Evolutionary conservation across 208 protist genomes (phyloP), one percentile per base, ranked within the genome.

Genomic region (Trypanosoma conorhini): DNA sequence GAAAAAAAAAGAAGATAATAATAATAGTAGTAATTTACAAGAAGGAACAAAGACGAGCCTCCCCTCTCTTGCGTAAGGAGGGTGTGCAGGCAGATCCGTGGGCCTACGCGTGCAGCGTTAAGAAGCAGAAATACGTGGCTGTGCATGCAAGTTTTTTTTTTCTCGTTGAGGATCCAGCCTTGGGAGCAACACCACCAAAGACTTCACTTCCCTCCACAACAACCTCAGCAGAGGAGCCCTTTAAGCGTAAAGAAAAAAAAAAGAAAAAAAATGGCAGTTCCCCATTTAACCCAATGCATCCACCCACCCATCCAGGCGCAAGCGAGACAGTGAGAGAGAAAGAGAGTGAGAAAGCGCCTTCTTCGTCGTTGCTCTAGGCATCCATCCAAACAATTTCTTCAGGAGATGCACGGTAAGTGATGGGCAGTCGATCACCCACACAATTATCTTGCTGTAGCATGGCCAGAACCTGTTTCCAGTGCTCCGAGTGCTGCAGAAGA

Each of bases 401-500:
- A 19, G 85, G 78, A 28, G 35, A 63, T 30, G 62, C 54, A 21
- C 79, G 72, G 55, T 60, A 77, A 19, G 86, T 96, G 50, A 96
- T 81, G 26, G 91, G 91, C 0, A 96, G 80, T 8, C 67, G 33
- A 40, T 88, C 80, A 35, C 88, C 88, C 28, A 96, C 86, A 58
- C 84, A 83, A 30, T 80, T 24, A 10, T 83, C 74, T 26, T 65
- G 57, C 35, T 80, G 67, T n/a, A 97, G 79, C 55, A 85, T 69
- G 57, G 77, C 67, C 35, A 97, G 72, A 50, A 97, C 82, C 42
- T 79, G 63, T 17, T 76, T 80, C 90, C 92, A 97, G 70, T 97
- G 92, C 15, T 33, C 17, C 24, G 85, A 83, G 73, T 95, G 86
- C 26, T 80, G 75, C 30, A 97, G 76, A 33, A 97, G 80, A 24